Conservation (phyloP, 345 rosid species). For the Ceriops decandra region DNA sequence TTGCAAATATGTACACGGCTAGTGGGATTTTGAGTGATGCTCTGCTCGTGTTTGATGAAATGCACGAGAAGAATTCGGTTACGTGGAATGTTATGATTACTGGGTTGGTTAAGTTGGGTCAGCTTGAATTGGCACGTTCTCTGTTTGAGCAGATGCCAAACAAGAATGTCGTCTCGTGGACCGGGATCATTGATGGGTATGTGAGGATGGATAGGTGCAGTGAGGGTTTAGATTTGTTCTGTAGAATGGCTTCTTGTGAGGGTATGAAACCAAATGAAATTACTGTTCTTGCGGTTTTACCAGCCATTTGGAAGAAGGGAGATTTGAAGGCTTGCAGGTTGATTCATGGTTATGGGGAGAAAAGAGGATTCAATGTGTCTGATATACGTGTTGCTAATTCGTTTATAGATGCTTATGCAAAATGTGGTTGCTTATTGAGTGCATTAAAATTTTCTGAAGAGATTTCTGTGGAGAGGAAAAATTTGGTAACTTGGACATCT, state of each 20-base stretch:
- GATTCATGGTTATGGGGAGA: conserved; percentile 58
- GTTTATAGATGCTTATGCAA: conserved; percentile 63
- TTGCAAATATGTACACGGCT: conserved; percentile 43
- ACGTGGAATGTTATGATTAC: conserved; percentile 84
- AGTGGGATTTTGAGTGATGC: conserved; percentile 32
- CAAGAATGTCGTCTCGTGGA: conserved; percentile 73
- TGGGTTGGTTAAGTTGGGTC: conserved; percentile 57
- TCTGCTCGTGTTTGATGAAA: conserved; percentile 54
- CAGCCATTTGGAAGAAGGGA: conserved; percentile 52
- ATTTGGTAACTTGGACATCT: conserved; percentile 77
- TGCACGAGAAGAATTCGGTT: conserved; percentile 56
- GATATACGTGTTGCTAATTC: conserved; percentile 68
- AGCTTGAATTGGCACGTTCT: conserved; percentile 49
- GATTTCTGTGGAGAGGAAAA: conserved; percentile 39
- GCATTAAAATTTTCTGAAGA: conserved; percentile 54
- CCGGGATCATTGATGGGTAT: conserved; percentile 74
- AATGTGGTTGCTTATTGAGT: conserved; percentile 65
- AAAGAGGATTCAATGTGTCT: conserved; percentile 45
- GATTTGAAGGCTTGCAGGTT: conserved; percentile 45
- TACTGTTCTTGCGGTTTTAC: conserved; percentile 62
- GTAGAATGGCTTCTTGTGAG: conserved; percentile 54
- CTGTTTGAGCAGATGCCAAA: conserved; percentile 63
- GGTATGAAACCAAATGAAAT: conserved; percentile 53
- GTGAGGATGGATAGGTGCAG: conserved; percentile 38
- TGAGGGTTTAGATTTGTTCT: conserved; percentile 63